These are phyloP conservation scores for Dictyostelium capitatum DNA, from an alignment of 78 protist species.

Conservation along the genomic window DNA sequence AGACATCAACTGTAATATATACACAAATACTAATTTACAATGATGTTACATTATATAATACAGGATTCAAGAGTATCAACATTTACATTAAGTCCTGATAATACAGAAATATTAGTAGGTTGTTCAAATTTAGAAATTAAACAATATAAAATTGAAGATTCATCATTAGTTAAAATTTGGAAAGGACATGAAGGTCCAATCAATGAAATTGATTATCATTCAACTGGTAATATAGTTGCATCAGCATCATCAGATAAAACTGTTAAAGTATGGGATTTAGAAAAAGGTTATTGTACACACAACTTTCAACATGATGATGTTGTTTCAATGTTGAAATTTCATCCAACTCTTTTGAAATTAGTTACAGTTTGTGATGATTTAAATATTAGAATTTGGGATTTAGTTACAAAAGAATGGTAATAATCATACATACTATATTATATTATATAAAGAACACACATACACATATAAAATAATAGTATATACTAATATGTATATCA, in stretches of 20 bases:
- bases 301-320: slow-evolving; percentile 57
- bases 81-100: slow-evolving; percentile 31
- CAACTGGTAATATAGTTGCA: slow-evolving; percentile 57
- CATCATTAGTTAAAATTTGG: slow-evolving; percentile 41
- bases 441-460: no score
- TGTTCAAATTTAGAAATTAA: slow-evolving; percentile 30
- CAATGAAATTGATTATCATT: slow-evolving; percentile 46
- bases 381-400: slow-evolving; percentile 79
- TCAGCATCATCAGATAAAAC: slow-evolving; percentile 76
- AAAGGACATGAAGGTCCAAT: slow-evolving; percentile 77
- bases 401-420: slow-evolving; percentile 61
- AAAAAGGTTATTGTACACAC: slow-evolving; percentile 83
- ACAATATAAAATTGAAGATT: slow-evolving; percentile 29
- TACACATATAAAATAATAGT: not conserved
- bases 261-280: slow-evolving; percentile 78
- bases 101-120: slow-evolving; percentile 22
- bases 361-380: slow-evolving; percentile 54
- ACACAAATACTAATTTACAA: not conserved
- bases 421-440: not conserved
- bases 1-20: no score
- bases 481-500: not conserved
- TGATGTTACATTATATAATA: no score
- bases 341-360: slow-evolving; percentile 44
- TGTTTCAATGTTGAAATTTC: slow-evolving; percentile 51
- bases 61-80: slow-evolving; percentile 53